Conservation (phyloP, 495 filamentous ascomycete genomes). For the Ascodesmis nigricans region DNA sequence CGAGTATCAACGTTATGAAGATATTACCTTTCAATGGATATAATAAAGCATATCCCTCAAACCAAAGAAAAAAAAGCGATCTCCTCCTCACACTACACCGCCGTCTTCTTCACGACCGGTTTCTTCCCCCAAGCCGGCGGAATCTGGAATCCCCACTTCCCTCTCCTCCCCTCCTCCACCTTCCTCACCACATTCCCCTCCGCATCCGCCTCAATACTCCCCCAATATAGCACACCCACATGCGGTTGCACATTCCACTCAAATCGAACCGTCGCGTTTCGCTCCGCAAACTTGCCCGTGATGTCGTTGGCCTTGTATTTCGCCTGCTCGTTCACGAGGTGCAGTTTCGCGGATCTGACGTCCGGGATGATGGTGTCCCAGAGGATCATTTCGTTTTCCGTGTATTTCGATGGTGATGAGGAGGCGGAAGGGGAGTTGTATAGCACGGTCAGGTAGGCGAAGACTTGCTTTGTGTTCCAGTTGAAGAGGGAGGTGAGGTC, state of each 20-base stretch:
- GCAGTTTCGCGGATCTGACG: slow-evolving; percentile 35
- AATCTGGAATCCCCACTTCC: no score
- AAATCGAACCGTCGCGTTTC: slow-evolving; percentile 54
- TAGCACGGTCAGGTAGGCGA: slow-evolving; percentile 76
- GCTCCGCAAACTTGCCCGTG: slow-evolving; percentile 44
- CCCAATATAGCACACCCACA: slow-evolving; percentile 73
- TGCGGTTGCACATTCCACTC: slow-evolving; percentile 96
- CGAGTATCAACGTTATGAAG: no score
- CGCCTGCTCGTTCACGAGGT: slow-evolving; percentile 54
- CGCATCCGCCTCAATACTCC: slow-evolving; percentile 7
- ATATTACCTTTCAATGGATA: no score
- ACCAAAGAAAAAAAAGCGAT: no score
- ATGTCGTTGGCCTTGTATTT: slow-evolving; percentile 93
- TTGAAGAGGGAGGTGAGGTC: slow-evolving; percentile 84
- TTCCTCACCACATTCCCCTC: no score
- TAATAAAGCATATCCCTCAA: no score
- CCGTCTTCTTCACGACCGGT: no score
- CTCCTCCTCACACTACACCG: no score
- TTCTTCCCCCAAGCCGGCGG: no score
- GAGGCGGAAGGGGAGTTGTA: no score
- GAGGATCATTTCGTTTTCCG: slow-evolving; percentile 58
- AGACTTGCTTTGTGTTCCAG: slow-evolving; percentile 99
- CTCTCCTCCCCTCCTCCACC: no score
- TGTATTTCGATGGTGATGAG: no score
- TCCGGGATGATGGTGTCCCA: slow-evolving; percentile 85